These are phyloP conservation scores for Medicago ruthenica DNA, from an alignment of 306 rosid species.

Conservation along the genomic window DNA sequence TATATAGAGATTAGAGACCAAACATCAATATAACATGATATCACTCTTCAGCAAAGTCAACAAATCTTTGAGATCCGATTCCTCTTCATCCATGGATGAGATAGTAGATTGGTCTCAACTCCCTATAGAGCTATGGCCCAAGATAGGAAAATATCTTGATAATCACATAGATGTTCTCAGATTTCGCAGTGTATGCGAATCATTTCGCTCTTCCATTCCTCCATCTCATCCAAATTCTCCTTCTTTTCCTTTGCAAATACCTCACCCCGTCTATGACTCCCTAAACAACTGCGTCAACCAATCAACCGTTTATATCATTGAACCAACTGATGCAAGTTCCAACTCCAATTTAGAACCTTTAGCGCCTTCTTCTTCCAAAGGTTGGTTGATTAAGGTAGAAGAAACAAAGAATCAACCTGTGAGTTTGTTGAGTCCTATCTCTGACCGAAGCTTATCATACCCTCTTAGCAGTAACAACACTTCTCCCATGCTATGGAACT, in stretches of 20 bases:
- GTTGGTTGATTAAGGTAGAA: slow-evolving; percentile 55
- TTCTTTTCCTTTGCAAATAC: slow-evolving; percentile 48
- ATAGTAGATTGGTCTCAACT: slow-evolving; percentile 57
- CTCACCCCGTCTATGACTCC: slow-evolving; percentile 28
- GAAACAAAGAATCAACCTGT: slow-evolving; percentile 34
- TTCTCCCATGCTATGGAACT: slow-evolving; percentile 33
- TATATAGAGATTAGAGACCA: not conserved
- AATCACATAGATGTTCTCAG: slow-evolving; percentile 53
- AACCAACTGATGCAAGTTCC: slow-evolving; percentile 26
- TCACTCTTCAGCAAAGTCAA: slow-evolving; percentile 9
- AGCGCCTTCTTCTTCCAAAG: slow-evolving; percentile 29
- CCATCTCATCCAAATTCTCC: slow-evolving; percentile 38
- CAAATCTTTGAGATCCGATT: not conserved
- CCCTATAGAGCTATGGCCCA: slow-evolving; percentile 62
- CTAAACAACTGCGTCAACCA: slow-evolving; percentile 7
- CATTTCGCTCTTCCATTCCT: slow-evolving; percentile 59
- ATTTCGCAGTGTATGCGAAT: slow-evolving; percentile 61
- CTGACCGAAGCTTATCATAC: slow-evolving; percentile 32
- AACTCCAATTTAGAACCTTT: slow-evolving; percentile 10
- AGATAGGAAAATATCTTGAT: slow-evolving; percentile 52
- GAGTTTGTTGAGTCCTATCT: slow-evolving; percentile 49
- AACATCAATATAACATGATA: slow-evolving; percentile 2
- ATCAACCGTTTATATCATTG: slow-evolving; percentile 47
- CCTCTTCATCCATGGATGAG: slow-evolving; percentile 27
- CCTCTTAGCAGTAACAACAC: not conserved